These are phyloP conservation scores for Trichoderma asperelloides DNA, from an alignment of 495 filamentous ascomycete genomes.

Conservation along the genomic window DNA sequence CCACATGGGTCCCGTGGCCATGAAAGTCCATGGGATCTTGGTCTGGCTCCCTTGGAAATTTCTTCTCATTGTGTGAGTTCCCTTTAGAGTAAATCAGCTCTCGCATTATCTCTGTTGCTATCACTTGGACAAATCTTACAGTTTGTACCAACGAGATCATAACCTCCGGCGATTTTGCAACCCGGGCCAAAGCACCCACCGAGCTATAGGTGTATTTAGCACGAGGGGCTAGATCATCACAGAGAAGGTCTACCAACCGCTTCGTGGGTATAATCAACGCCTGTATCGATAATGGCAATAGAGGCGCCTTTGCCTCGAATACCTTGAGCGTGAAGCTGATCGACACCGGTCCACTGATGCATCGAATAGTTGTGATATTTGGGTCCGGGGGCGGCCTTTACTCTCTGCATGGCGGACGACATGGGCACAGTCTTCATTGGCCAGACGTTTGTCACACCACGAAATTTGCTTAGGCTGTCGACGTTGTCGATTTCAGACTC, in stretches of 20 bases:
- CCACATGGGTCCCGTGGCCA: constrained; percentile 41
- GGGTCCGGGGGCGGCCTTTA: constrained; percentile 16
- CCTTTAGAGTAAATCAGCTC: constrained; percentile 7
- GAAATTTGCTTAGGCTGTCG: constrained; percentile 17
- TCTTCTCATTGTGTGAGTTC: constrained; percentile 16
- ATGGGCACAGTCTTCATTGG: constrained; percentile 17
- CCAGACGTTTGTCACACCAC: constrained; percentile 20
- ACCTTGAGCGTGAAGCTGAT: constrained; percentile 22
- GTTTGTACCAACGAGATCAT: constrained; percentile 25
- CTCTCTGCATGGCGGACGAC: constrained; percentile 11
- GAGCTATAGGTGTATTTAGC: constrained; percentile 15
- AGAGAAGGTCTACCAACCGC: constrained; percentile 17
- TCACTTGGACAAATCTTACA: constrained; percentile 11
- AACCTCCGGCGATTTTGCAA: constrained; percentile 27
- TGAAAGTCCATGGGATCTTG: constrained; percentile 32
- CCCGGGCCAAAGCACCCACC: constrained; percentile 28
- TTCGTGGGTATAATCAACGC: constrained; percentile 37
- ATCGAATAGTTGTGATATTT: constrained; percentile 20
- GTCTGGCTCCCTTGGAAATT: constrained; percentile 22
- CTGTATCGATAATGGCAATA: constrained; percentile 32
- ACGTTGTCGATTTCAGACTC: constrained; percentile 18
- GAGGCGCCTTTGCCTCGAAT: constrained; percentile 23
- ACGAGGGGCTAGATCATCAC: background rate
- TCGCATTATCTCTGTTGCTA: background rate
- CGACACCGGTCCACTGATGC: constrained; percentile 24